phyloP scores from a whole-genome alignment of 345 rosid genomes.

The Rhizophora apiculata region DNA sequence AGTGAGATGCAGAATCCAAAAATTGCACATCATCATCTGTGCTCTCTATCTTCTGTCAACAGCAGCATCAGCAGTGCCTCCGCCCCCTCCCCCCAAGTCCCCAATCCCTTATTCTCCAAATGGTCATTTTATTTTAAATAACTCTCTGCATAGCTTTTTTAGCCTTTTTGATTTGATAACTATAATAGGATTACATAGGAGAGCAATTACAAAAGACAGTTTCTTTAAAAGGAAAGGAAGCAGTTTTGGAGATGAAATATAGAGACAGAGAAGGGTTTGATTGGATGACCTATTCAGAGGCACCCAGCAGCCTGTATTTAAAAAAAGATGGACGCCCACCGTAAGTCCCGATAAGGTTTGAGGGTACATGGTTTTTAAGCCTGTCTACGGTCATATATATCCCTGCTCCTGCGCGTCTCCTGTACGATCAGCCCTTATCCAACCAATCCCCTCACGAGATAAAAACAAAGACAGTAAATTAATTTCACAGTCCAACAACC shows the following conservation, averaged over 20 bases:
- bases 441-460: background rate
- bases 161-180: background rate
- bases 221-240: constrained; percentile 37
- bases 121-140: background rate
- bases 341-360: background rate
- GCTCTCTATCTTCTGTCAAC: constrained; percentile 99
- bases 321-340: constrained; percentile 7
- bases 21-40: constrained; percentile 72
- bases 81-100: background rate
- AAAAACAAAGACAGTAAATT: background rate
- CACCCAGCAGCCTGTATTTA: constrained; percentile 30
- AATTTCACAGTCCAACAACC: background rate
- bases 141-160: background rate
- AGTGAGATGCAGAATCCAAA: constrained; percentile 43
- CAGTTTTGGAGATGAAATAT: background rate
- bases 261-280: constrained; percentile 1
- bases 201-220: background rate
- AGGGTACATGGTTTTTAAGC: too few relatives aligned
- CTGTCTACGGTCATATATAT: too few relatives aligned
- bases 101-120: background rate
- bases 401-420: too few relatives aligned
- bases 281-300: constrained; percentile 19
- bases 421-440: too few relatives aligned
- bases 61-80: constrained; percentile 37
- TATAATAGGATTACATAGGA: background rate